phyloP scores from a whole-genome alignment of 2,329 filamentous ascomycete genomes.

The Thelonectria olida region DNA sequence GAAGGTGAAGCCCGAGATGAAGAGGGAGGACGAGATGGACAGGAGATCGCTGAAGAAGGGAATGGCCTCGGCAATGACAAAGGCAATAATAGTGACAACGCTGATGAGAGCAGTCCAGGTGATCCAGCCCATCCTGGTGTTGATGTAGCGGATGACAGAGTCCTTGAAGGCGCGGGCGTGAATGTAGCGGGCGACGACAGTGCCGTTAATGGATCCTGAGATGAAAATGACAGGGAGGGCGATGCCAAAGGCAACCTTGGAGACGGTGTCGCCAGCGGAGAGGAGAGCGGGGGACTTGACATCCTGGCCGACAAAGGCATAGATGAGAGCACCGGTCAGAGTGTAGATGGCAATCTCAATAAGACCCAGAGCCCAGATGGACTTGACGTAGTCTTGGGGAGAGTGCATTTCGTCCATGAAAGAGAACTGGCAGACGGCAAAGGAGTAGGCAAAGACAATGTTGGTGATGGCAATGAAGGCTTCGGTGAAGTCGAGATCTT shows the following conservation, averaged over 20 bases:
- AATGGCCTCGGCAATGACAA: slow-evolving; percentile 75
- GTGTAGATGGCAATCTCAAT: slow-evolving; percentile 70
- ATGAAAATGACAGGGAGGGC: slow-evolving; percentile 58
- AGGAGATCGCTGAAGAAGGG: slow-evolving; percentile 49
- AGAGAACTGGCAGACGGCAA: slow-evolving; percentile 17
- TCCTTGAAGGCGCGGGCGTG: slow-evolving; percentile 48
- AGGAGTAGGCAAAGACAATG: slow-evolving; percentile 43
- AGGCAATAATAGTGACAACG: slow-evolving; percentile 67
- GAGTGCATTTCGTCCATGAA: slow-evolving; percentile 26
- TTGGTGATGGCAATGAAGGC: slow-evolving; percentile 68
- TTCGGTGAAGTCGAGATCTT: slow-evolving; percentile 54
- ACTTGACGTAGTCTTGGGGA: slow-evolving; percentile 53
- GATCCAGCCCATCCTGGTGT: slow-evolving; percentile 51
- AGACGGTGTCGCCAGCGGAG: slow-evolving; percentile 62
- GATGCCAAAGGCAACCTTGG: slow-evolving; percentile 72
- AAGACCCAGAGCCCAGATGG: slow-evolving; percentile 65
- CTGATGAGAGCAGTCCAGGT: slow-evolving; percentile 67
- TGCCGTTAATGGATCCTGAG: slow-evolving; percentile 67
- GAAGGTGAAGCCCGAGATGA: slow-evolving; percentile 53
- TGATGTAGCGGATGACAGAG: slow-evolving; percentile 49
- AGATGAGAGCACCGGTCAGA: slow-evolving; percentile 70
- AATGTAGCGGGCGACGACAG: slow-evolving; percentile 49
- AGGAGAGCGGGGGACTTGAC: slow-evolving; percentile 72
- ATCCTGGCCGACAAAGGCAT: slow-evolving; percentile 67
- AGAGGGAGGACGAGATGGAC: slow-evolving; percentile 56